Conservation (phyloP, 768 basidiomycete genomes). For the Tylopilus balloui region DNA sequence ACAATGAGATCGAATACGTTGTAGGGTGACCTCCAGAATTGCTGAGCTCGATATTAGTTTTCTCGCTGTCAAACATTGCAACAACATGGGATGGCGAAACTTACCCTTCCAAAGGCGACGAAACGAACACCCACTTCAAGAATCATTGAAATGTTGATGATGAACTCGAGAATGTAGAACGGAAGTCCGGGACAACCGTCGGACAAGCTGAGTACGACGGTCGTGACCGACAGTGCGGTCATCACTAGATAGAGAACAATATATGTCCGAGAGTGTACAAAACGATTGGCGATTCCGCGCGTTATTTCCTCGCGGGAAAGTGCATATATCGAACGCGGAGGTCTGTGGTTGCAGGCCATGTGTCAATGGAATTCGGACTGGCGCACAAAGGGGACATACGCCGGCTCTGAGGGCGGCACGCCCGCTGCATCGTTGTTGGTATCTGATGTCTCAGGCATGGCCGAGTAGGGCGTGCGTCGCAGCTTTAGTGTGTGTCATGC, state of each 20-base stretch:
- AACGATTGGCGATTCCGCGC: constrained; percentile 82
- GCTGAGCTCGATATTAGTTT: constrained; percentile 41
- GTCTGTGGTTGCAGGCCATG: constrained; percentile 38
- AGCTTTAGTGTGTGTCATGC: constrained; percentile 10
- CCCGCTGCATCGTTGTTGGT: constrained; percentile 35
- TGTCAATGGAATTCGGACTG: constrained; percentile 10
- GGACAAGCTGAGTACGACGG: constrained; percentile 75
- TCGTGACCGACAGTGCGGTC: constrained; percentile 83
- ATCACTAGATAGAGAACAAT: constrained; percentile 86
- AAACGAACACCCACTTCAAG: constrained; percentile 88
- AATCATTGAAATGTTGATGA: constrained; percentile 91
- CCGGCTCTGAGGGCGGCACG: constrained; percentile 23
- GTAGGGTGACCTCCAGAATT: constrained; percentile 96
- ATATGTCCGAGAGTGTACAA: constrained; percentile 83
- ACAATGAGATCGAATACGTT: constrained; percentile 87
- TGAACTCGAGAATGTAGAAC: constrained; percentile 86
- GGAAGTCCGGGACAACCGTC: constrained; percentile 84
- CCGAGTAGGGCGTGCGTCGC: constrained; percentile 6
- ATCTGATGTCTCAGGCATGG: constrained; percentile 36
- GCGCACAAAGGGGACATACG: constrained; percentile 26
- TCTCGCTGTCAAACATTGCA: neutral
- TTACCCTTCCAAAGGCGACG: constrained; percentile 87
- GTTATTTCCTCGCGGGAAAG: constrained; percentile 80
- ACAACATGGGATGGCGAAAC: constrained; percentile 26
- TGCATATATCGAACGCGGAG: constrained; percentile 78